These are phyloP conservation scores for Aspergillus sparsus DNA, from an alignment of 495 filamentous ascomycete genomes.

Conservation along the genomic window DNA sequence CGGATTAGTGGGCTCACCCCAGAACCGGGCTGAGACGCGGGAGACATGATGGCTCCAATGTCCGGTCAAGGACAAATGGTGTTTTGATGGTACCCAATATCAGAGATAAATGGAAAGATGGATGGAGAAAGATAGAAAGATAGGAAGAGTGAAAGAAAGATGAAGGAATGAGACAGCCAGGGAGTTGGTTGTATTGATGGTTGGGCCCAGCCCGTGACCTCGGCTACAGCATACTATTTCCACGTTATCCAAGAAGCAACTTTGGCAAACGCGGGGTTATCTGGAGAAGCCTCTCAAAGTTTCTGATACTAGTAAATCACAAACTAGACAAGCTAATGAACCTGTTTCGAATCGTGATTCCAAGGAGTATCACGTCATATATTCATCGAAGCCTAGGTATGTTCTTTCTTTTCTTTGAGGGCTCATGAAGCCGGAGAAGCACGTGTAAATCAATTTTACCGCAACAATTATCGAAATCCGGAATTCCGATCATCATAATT, in stretches of 20 bases:
- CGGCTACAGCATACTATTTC: constrained; percentile 22
- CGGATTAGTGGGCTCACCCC: constrained; percentile 43
- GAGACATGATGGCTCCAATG: constrained; percentile 19
- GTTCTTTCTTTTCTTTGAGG: too few relatives aligned
- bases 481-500: constrained; percentile 13
- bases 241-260: too few relatives aligned
- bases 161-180: neutral
- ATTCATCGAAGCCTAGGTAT: too few relatives aligned
- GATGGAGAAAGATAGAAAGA: constrained; percentile 8
- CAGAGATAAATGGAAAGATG: constrained; percentile 1
- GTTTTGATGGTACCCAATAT: neutral
- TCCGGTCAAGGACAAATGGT: neutral
- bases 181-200: constrained; percentile 5
- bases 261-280: too few relatives aligned
- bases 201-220: constrained; percentile 28
- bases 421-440: too few relatives aligned
- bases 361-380: too few relatives aligned
- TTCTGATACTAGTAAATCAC: too few relatives aligned
- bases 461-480: neutral
- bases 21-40: constrained; percentile 18
- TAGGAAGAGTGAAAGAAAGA: constrained; percentile 1
- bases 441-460: too few relatives aligned
- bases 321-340: too few relatives aligned
- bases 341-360: too few relatives aligned
- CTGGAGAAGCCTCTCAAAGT: too few relatives aligned